Base-by-base conservation (phyloP, 1,284 basidiomycete species). In the Volvariella surrecta region DNA sequence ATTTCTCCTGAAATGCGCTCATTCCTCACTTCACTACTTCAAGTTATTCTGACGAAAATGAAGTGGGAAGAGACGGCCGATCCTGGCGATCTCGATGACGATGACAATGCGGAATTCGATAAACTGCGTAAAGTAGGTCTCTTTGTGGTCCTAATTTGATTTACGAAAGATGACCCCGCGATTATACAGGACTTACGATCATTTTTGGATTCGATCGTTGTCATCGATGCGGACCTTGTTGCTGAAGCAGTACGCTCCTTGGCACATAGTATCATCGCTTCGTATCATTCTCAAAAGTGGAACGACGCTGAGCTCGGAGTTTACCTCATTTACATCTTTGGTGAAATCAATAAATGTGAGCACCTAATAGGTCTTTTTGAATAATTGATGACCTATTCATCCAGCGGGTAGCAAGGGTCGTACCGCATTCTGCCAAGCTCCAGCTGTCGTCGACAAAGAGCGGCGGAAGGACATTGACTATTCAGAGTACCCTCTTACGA, bases 221-320 rank as follows among this genome's bases (percentile, higher is more conserved):
- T 78, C 24, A 81, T 96, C 48, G 89, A 94, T 54, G 82, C 83
- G 50, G 73, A 83, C 39, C 76, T 94, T 31, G 90, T 91, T 43
- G 83, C 82, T 1, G 71, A 73, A 18, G 77, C 82, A 1, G 74
- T 93, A 6, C 74, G 77, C 40, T 70, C 74, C n/a, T 71, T 89
- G 19, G 81, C 89, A 8, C 58, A 85, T 42, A 75, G 76, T 48
- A 91, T 87, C 0, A 72, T 95, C 24, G 73, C 78, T 7, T 74
- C 79, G 1, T 88, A 81, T 50, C 69, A 70, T 30, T 50, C 68
- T 37, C 51, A 96, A 16, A 77, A 86, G 40, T 99, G 97, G 97
- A 84, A 94, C 57, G 87, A 96, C 54, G 89, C 89, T 1, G 96
- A 99, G 61, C 73, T 99, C 16, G 92, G 90, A 0, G 68, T 97